Conservation (phyloP, 2,329 filamentous ascomycete species). For the Hypoxylon sp. region DNA sequence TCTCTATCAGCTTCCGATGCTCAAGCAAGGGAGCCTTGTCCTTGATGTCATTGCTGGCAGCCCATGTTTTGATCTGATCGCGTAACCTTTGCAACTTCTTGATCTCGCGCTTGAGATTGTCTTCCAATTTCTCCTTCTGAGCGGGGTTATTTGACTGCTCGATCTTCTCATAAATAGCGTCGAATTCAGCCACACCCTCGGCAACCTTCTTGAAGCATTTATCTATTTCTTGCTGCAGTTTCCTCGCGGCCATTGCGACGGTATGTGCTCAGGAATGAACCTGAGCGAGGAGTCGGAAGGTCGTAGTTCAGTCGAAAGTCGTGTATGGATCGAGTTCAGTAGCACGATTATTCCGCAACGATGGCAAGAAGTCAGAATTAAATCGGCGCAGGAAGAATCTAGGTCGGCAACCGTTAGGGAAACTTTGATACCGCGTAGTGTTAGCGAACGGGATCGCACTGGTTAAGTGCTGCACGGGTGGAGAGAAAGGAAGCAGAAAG, state of each 20-base stretch:
- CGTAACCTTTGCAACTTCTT: constrained; percentile 98
- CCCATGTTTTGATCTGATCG: constrained; percentile 99
- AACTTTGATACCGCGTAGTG: constrained; percentile 7
- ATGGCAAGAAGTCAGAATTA: constrained; percentile 8
- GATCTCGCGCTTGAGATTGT: constrained; percentile 98
- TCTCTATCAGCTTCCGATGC: constrained; percentile 96
- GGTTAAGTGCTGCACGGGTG: constrained; percentile 1
- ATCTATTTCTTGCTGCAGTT: constrained; percentile 97
- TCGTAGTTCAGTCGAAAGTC: neutral
- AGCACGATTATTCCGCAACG: neutral
- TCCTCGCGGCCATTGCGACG: constrained; percentile 87
- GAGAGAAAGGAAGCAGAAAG: constrained; percentile 12
- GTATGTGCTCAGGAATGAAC: constrained; percentile 39
- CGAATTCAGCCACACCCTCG: constrained; percentile 92
- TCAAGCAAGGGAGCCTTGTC: constrained; percentile 97
- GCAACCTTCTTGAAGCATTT: constrained; percentile 99
- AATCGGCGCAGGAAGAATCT: constrained; percentile 20
- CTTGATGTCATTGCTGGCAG: constrained; percentile 98
- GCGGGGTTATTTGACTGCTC: constrained; percentile 90
- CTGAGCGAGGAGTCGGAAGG: constrained; percentile 16
- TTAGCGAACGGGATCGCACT: constrained; percentile 5
- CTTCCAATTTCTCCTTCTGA: constrained; percentile 98
- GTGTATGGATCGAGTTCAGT: neutral
- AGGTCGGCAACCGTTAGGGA: constrained; percentile 18
- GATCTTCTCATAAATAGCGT: constrained; percentile 98